Conservation (phyloP, 345 rosid species). For the Populus nigra region DNA sequence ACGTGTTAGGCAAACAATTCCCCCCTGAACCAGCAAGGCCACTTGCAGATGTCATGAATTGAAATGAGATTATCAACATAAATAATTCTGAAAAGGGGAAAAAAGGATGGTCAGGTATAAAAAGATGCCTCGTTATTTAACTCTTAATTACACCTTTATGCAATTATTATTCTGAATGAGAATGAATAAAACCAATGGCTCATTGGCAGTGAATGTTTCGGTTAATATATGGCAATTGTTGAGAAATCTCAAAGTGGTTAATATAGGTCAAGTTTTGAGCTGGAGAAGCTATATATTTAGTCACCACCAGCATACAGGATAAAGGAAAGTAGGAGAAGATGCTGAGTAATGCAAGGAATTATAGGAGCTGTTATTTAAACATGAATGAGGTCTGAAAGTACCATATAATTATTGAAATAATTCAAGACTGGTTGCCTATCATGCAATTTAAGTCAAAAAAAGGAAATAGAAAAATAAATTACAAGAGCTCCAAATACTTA, state of each 20-base stretch:
- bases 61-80: slow-evolving; percentile 7
- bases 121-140: neutral
- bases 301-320: neutral
- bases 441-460: neutral
- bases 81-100: neutral
- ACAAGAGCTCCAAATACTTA: neutral
- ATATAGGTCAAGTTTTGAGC: neutral
- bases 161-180: neutral
- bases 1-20: slow-evolving; percentile 37
- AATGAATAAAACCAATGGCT: neutral
- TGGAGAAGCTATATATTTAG: neutral
- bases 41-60: slow-evolving; percentile 3
- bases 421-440: neutral
- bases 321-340: neutral
- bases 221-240: neutral
- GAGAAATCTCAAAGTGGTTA: neutral
- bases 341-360: neutral
- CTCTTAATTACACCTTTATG: slow-evolving; percentile 3
- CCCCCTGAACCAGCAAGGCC: slow-evolving; percentile 10
- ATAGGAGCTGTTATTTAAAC: neutral
- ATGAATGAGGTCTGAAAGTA: neutral
- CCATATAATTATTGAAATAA: neutral
- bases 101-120: neutral
- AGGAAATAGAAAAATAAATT: neutral
- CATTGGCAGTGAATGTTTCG: neutral